phyloP scores from a whole-genome alignment of 1,284 basidiomycete genomes.

The Ustilago crameri region DNA sequence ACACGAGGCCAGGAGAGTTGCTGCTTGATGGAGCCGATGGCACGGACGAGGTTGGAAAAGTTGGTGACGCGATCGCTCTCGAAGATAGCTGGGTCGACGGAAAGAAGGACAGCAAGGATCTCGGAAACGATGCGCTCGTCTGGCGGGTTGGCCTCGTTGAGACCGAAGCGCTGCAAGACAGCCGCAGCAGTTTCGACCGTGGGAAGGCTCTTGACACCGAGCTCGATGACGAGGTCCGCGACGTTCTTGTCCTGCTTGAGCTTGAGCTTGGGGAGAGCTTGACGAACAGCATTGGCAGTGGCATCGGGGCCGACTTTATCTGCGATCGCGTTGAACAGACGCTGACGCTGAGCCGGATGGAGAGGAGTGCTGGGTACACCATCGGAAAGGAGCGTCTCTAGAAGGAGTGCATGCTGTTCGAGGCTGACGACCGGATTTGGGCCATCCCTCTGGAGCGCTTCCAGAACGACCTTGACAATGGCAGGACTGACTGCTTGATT shows the following conservation, averaged over 20 bases:
- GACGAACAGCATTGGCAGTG: conserved; percentile 57
- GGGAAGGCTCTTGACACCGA: conserved; percentile 52
- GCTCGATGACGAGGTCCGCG: conserved; percentile 55
- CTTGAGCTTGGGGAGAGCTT: conserved; percentile 63
- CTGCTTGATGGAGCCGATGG: conserved; percentile 25
- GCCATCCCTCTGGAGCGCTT: conserved; percentile 73
- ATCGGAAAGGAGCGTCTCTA: conserved; percentile 68
- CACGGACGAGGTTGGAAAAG: conserved; percentile 46
- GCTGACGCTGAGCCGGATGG: conserved; percentile 54
- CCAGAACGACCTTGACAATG: conserved; percentile 75
- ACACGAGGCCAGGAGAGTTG: conserved; percentile 65
- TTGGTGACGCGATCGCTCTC: conserved; percentile 47
- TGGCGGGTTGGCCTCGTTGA: conserved; percentile 44
- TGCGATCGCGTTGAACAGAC: conserved; percentile 59
- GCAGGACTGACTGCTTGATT: conserved; percentile 47
- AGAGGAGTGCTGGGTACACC: conserved; percentile 48
- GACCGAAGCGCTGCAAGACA: conserved; percentile 53
- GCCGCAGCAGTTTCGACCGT: conserved; percentile 50
- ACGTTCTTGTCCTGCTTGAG: conserved; percentile 48
- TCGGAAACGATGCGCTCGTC: conserved; percentile 55
- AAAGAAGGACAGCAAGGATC: conserved; percentile 59
- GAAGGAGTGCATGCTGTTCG: conserved; percentile 81
- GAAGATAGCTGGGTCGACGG: conserved; percentile 41
- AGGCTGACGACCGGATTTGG: conserved; percentile 78
- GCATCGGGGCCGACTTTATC: conserved; percentile 63